Percentiles rank a stretch among this genome's conserved stretches.
These are phyloP conservation scores for Cladosporium sp. DNA, from an alignment of 2,329 filamentous ascomycete genomes.

Conservation along the genomic window DNA sequence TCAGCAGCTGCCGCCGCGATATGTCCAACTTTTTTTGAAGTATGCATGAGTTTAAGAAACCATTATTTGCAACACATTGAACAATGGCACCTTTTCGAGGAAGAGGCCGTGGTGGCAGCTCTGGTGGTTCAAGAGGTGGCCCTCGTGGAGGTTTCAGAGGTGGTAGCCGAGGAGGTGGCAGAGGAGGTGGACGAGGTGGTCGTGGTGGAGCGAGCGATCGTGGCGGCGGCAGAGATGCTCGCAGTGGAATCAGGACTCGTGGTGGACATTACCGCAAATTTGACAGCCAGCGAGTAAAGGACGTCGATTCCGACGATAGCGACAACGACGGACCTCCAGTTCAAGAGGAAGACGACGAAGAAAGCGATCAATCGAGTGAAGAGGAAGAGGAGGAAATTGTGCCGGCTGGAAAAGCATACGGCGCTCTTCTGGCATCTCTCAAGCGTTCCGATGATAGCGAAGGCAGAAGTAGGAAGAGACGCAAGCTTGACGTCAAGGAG, in stretches of 20 bases:
- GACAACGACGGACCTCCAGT: constrained; percentile 14
- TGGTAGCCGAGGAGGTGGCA: constrained; percentile 15
- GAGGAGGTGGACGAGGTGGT: constrained; percentile 21
- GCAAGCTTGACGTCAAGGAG: constrained; percentile 42
- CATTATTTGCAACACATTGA: background rate
- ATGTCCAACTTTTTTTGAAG: too few relatives aligned
- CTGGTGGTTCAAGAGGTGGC: constrained; percentile 29
- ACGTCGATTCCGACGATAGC: constrained; percentile 27
- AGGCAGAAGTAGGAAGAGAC: constrained; percentile 47
- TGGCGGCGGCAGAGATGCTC: constrained; percentile 23
- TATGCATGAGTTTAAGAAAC: too few relatives aligned
- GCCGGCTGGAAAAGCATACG: constrained; percentile 45
- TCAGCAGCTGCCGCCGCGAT: too few relatives aligned
- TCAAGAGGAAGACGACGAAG: constrained; percentile 18
- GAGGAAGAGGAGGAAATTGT: constrained; percentile 28
- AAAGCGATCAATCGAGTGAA: constrained; percentile 21
- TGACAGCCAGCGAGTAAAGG: constrained; percentile 31
- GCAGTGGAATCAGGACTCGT: constrained; percentile 30
- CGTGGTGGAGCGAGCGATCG: constrained; percentile 17
- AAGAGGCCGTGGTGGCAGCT: constrained; percentile 26
- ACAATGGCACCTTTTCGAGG: constrained; percentile 26
- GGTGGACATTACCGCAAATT: constrained; percentile 30
- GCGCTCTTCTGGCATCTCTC: constrained; percentile 52
- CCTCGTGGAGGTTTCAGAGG: constrained; percentile 27
- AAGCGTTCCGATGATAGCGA: constrained; percentile 37